phyloP scores from a whole-genome alignment of 2,329 filamentous ascomycete species.

The Didymella pomorum region DNA sequence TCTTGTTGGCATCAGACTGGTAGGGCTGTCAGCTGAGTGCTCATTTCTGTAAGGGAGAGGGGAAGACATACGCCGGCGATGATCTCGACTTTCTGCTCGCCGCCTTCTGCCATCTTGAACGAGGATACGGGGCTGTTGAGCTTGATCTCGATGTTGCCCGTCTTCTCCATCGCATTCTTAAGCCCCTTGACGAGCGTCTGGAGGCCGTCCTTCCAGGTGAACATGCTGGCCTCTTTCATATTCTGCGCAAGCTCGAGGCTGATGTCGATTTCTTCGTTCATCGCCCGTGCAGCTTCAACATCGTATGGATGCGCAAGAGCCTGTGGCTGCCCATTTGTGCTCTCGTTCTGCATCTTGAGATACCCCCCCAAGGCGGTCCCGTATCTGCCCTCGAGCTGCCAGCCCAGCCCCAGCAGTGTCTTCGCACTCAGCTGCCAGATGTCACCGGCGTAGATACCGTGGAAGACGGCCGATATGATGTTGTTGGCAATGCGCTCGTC shows the following conservation, averaged over 20 bases:
- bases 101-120: constrained; percentile 27
- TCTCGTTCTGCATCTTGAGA: constrained; percentile 30
- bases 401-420: constrained; percentile 63
- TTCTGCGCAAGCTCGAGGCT: constrained; percentile 44
- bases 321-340: constrained; percentile 3
- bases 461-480: constrained; percentile 75
- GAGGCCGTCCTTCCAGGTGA: constrained; percentile 56
- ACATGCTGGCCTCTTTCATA: constrained; percentile 50
- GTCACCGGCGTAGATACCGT: constrained; percentile 94
- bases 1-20: constrained; percentile 25
- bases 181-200: constrained; percentile 51
- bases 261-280: constrained; percentile 49
- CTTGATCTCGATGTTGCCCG: constrained; percentile 52
- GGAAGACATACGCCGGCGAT: constrained; percentile 33
- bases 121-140: constrained; percentile 41
- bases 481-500: constrained; percentile 70
- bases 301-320: constrained; percentile 35
- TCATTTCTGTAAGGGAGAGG: too few species aligned
- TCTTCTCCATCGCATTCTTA: constrained; percentile 47
- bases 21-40: constrained; percentile 18
- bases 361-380: constrained; percentile 43
- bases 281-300: constrained; percentile 28
- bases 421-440: constrained; percentile 79
- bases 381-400: constrained; percentile 58
- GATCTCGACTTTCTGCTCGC: constrained; percentile 32